A percentile compares a stretch with the other conserved stretches of the same genome.
phyloP scores from a whole-genome alignment of 1,284 basidiomycete species.

The Ganoderma resinaceum region DNA sequence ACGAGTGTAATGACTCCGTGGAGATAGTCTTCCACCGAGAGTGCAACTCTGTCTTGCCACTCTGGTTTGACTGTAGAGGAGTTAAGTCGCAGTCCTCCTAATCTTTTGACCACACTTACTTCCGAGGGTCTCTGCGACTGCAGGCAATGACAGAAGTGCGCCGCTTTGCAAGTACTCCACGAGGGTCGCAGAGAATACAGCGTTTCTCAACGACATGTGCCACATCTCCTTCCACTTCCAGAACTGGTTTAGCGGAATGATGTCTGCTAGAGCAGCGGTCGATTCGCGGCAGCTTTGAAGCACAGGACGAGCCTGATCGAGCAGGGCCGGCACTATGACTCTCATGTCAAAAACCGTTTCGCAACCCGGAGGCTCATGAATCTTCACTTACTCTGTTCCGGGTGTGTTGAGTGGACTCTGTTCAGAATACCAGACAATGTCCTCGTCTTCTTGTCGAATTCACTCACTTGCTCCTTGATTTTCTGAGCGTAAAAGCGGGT shows the following conservation, averaged over 20 bases:
- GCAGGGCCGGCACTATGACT: conserved; percentile 61
- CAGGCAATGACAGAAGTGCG: conserved; percentile 63
- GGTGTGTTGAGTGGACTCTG: conserved; percentile 79
- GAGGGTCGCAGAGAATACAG: conserved; percentile 71
- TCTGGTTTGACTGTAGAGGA: conserved; percentile 64
- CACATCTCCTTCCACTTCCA: conserved; percentile 88
- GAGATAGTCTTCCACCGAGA: conserved; percentile 86
- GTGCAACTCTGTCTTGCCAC: conserved; percentile 70
- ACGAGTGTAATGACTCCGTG: conserved; percentile 82
- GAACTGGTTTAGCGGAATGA: conserved; percentile 75
- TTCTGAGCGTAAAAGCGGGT: conserved; percentile 50
- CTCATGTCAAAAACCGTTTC: neutral
- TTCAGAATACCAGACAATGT: conserved; percentile 71
- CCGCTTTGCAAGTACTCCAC: conserved; percentile 70
- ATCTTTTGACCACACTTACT: conserved; percentile 53
- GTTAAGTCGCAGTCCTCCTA: neutral
- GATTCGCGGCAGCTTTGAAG: conserved; percentile 61
- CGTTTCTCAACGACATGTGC: conserved; percentile 67
- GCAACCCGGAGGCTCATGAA: neutral
- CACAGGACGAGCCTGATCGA: conserved; percentile 62
- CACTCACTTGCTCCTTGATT: conserved; percentile 76
- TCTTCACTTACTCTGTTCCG: conserved; percentile 55
- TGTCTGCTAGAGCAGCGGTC: conserved; percentile 55
- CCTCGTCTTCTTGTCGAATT: conserved; percentile 77
- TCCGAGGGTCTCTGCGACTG: conserved; percentile 63